Conservation (phyloP, 2,329 filamentous ascomycete species). For the Sporothrix globosa region DNA sequence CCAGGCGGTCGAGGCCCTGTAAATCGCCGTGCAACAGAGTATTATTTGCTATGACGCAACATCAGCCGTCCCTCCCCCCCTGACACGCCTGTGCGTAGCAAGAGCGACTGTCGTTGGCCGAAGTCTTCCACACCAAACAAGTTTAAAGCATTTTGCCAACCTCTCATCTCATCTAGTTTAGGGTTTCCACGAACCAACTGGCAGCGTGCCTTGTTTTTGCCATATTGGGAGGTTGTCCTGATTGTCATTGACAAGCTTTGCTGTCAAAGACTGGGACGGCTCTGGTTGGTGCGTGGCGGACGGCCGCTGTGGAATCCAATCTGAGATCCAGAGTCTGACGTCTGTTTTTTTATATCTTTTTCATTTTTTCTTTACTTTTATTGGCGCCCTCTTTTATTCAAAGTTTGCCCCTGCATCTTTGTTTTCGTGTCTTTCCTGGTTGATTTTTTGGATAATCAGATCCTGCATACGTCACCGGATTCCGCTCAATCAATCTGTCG, state of each 20-base stretch:
- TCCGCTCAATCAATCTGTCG: not conserved
- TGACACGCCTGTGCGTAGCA: not conserved
- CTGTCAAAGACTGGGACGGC: not conserved
- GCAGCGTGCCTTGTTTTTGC: conserved; percentile 12
- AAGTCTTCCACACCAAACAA: not conserved
- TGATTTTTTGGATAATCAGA: not conserved
- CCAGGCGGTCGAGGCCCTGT: too few species aligned
- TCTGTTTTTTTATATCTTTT: not conserved
- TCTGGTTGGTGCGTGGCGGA: conserved; percentile 1
- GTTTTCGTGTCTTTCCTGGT: not conserved
- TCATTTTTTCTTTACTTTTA: not conserved
- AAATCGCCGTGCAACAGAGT: not conserved
- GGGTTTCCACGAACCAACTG: not conserved
- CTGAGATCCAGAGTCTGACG: not conserved
- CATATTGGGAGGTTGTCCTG: not conserved
- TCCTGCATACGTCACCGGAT: not conserved
- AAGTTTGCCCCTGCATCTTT: not conserved
- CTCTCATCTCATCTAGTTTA: not conserved
- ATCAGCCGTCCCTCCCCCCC: not conserved
- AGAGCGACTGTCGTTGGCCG: not conserved
- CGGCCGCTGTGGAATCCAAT: not conserved
- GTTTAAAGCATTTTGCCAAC: not conserved
- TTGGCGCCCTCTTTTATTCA: not conserved
- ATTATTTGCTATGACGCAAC: conserved; percentile 22
- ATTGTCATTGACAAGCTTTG: conserved; percentile 12